Base-by-base conservation (phyloP, 2,329 filamentous ascomycete species). In the Helminthosporium solani region DNA sequence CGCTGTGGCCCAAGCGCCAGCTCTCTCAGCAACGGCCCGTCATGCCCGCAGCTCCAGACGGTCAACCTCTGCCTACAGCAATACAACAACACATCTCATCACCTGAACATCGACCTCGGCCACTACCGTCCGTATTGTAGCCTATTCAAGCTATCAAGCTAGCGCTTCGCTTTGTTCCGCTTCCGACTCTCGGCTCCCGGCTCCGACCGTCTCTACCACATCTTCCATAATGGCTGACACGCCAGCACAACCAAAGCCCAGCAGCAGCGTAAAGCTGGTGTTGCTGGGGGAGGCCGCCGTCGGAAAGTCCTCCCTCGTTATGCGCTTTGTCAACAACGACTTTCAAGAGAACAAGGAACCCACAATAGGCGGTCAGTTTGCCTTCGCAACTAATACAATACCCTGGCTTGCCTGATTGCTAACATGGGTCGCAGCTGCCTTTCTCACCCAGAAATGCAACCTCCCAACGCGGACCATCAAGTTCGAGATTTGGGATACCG, bases 311-410 rank as follows among this genome's bases (percentile, higher is more conserved):
- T 99, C 94, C 36, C 85, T 99, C 48, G 94, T 99, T 54, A 82
- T 99, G 69, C 90, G 94, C 67, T 99, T 99, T 75, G 94, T 99
- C 70, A 97, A 97, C 81, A 94, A 99, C 76, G 92, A 97, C 75
- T 99, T 99, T 67, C 94, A 99, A 78, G 94, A 97, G 76, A 97
- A 97, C 76, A 97, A 97, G 79, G 94, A 99, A 73, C 94, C 94
- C 52, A 99, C 94, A 57, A 99, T 99, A 75, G 94, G 94, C 80
- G 90, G 90, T 95, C 81, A 56, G 80, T 73, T 23, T 39, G 30
- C 15, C 19, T 19, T 25, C n/a, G 14, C 21, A 40, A 14, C 8
- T 16, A n/a, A 18, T 18, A 33, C n/a, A n/a, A n/a, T n/a, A n/a
- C n/a, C n/a, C n/a, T n/a, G n/a, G 16, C 6, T 33, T 15, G 42